Percentiles rank a stretch among this genome's conserved stretches.
These are phyloP conservation scores for Rhizophagus sp. DNA, from an alignment of 192 early-diverging fungal species.

Conservation along the genomic window DNA sequence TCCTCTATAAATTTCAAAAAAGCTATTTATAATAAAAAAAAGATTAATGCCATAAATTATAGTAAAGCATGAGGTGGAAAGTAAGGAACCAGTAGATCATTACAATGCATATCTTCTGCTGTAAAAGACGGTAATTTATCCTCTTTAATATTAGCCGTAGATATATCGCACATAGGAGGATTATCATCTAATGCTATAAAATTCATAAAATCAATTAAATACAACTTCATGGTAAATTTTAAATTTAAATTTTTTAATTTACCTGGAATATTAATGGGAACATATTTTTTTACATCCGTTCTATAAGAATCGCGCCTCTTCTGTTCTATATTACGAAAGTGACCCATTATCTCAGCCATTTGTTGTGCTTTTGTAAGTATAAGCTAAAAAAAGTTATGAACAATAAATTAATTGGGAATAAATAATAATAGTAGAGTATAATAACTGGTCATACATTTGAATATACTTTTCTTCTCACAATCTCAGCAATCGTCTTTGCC, in stretches of 20 bases:
- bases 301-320: slow-evolving; percentile 43
- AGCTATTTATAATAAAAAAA: background rate
- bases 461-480: slow-evolving; percentile 56
- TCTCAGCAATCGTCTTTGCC: slow-evolving; percentile 48
- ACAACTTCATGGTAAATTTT: background rate
- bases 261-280: slow-evolving; percentile 41
- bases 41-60: background rate
- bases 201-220: background rate
- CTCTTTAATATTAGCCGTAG: slow-evolving; percentile 35
- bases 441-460: slow-evolving; percentile 32
- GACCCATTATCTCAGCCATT: slow-evolving; percentile 43
- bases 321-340: slow-evolving; percentile 41
- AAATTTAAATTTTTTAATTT: background rate
- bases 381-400: slow-evolving; percentile 12
- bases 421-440: background rate
- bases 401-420: too few species aligned
- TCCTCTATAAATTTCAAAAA: slow-evolving; percentile 5
- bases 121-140: slow-evolving; percentile 41
- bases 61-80: background rate
- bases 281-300: slow-evolving; percentile 42
- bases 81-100: background rate
- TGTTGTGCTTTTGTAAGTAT: slow-evolving; percentile 45
- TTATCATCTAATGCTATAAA: slow-evolving; percentile 40
- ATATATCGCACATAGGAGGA: slow-evolving; percentile 53
- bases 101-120: slow-evolving; percentile 42